phyloP scores from a whole-genome alignment of 164 flowering plant genomes.

The Brasenia schreberi region DNA sequence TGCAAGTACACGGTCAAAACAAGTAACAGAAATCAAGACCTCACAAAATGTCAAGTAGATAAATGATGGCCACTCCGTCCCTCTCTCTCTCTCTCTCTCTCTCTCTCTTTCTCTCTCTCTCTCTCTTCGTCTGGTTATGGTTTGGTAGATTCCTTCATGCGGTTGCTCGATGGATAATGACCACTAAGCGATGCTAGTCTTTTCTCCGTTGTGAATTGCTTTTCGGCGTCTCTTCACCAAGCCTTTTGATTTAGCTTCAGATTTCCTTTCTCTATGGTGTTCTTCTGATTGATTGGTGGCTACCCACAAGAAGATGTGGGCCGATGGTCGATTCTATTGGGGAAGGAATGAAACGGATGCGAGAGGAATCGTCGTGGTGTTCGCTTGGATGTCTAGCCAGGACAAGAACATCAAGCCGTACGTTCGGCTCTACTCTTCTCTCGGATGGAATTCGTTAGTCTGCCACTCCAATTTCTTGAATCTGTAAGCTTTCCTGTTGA shows the following conservation, averaged over 20 bases:
- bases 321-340: conserved; percentile 89
- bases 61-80: too few species aligned
- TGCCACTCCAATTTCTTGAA: conserved; percentile 84
- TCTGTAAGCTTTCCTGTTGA: conserved; percentile 25
- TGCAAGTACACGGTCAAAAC: too few species aligned
- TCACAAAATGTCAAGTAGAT: too few species aligned
- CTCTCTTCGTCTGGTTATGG: neutral
- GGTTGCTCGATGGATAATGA: neutral
- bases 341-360: conserved; percentile 42
- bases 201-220: neutral
- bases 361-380: conserved; percentile 72
- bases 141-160: neutral
- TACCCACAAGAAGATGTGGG: conserved; percentile 48
- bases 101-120: neutral
- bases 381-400: conserved; percentile 91
- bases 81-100: too few species aligned
- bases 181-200: neutral
- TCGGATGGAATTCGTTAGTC: conserved; percentile 84
- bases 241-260: neutral
- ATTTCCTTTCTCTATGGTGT: neutral
- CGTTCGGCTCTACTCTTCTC: conserved; percentile 59
- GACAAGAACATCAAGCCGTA: conserved; percentile 61
- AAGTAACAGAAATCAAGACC: too few species aligned
- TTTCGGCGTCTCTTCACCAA: neutral
- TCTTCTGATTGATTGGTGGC: conserved; percentile 2